Percentiles rank a stretch among this genome's conserved stretches.
These are phyloP conservation scores for Wickerhamiella nectarea DNA, from an alignment of 805 yeast species.

Conservation along the genomic window DNA sequence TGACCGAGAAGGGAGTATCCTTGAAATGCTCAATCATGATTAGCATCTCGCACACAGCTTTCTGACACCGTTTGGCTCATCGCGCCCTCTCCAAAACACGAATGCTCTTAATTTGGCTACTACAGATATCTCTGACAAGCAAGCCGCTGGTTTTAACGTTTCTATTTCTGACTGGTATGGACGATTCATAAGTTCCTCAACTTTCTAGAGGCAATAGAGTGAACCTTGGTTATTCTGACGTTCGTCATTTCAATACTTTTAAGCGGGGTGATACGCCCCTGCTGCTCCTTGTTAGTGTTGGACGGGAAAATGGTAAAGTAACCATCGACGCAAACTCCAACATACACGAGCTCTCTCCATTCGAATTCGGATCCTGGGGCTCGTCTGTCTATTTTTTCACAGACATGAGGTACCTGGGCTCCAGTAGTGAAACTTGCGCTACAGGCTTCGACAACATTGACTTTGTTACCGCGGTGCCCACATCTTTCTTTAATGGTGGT, in stretches of 20 bases:
- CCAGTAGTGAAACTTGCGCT: slow-evolving; percentile 13
- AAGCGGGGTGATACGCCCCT: slow-evolving; percentile 46
- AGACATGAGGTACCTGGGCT: slow-evolving; percentile 49
- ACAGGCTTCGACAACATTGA: slow-evolving; percentile 68
- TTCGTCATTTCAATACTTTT: slow-evolving; percentile 45
- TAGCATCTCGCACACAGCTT: neutral
- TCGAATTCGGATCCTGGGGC: slow-evolving; percentile 67
- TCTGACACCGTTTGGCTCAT: neutral
- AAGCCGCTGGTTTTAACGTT: slow-evolving; percentile 46
- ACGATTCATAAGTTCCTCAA: slow-evolving; percentile 47
- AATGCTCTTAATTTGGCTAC: neutral
- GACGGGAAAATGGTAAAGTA: slow-evolving; percentile 28
- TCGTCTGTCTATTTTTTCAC: slow-evolving; percentile 45
- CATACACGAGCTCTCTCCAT: slow-evolving; percentile 30
- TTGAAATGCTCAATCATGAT: neutral
- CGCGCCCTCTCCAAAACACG: neutral
- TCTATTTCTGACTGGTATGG: slow-evolving; percentile 65
- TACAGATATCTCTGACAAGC: slow-evolving; percentile 22
- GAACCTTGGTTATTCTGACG: slow-evolving; percentile 34
- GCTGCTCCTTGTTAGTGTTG: slow-evolving; percentile 36
- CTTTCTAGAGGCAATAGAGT: slow-evolving; percentile 29
- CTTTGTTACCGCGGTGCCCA: slow-evolving; percentile 24
- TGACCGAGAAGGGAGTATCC: slow-evolving; percentile 12
- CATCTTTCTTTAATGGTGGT: slow-evolving; percentile 3
- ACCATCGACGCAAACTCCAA: slow-evolving; percentile 44